Conservation (phyloP, 345 rosid species). For the Aquilaria sinensis region DNA sequence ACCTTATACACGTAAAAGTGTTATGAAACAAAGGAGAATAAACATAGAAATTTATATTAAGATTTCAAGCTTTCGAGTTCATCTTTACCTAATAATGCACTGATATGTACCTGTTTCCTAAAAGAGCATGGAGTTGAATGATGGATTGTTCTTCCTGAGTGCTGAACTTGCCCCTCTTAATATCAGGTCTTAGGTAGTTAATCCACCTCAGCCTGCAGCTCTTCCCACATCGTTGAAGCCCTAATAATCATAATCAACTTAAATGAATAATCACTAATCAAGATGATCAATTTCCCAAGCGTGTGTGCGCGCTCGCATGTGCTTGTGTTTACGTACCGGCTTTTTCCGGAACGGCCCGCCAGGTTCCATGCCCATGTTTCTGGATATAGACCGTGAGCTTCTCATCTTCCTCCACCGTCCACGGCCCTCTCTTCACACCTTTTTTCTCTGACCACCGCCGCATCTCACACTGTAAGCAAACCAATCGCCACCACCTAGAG, state of each 20-base stretch:
- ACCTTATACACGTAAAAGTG: too few species aligned
- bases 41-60: background rate
- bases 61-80: background rate
- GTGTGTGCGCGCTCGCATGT: too few species aligned
- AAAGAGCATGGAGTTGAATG: constrained; percentile 39
- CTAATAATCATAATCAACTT: constrained; percentile 4
- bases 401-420: constrained; percentile 29
- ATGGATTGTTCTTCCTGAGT: constrained; percentile 43
- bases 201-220: constrained; percentile 34
- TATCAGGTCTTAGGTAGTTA: constrained; percentile 24
- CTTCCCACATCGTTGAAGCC: constrained; percentile 46
- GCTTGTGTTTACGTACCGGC: constrained; percentile 16
- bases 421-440: constrained; percentile 20
- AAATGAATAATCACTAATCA: background rate
- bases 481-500: background rate
- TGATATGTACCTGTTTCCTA: constrained; percentile 33
- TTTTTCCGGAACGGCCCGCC: constrained; percentile 33
- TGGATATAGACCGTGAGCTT: constrained; percentile 34
- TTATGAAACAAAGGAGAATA: too few species aligned
- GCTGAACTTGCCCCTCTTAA: constrained; percentile 42
- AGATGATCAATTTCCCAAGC: too few species aligned
- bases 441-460: constrained; percentile 24
- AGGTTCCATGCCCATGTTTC: constrained; percentile 35
- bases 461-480: constrained; percentile 7
- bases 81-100: background rate